Base-by-base conservation (phyloP, 768 basidiomycete genomes). In the Epithele typhae region DNA sequence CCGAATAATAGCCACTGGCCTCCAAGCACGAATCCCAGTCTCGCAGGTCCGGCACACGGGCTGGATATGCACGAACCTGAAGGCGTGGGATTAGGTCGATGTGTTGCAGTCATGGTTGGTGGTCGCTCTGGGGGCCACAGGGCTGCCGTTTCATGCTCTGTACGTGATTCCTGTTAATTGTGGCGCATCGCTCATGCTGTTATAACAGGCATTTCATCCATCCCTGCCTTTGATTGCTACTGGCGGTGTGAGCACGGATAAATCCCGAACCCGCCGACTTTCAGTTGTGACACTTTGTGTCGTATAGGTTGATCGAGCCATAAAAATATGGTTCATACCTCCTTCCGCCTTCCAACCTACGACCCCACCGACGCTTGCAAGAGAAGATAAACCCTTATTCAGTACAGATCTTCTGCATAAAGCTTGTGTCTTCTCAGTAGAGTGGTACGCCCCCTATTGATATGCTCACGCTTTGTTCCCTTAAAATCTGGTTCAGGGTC, bases 371-470 rank as follows among this genome's bases (percentile, higher is more conserved):
- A 39, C 32, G 12, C 24, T 52, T 5, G 66, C 69, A 39, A 72
- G 84, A 25, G 81, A 84, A 60, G 87, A 90, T 49, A 89, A 88
- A 50, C 87, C 88, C 0, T 59, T 91, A 3, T 89, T 88, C 58
- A 84, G 81, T 53, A 84, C 78, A 34, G 71, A 75, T 22, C 67
- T 71, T 24, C 70, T 91, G 11, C 87, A 89, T 54, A 79, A 77
- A 53, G 77, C 82, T 14, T 71, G 80, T 8, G 75, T 87, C 2
- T 59, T 81, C 17, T 84, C 83, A 2, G 67, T 89, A 1, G 64
- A 70, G 30, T 90, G 87, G 87, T 84, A 50, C 15, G 65, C 45
- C 11, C 12, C 12, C 5, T 3, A 22, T 19, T 36, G 15, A 36
- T 36, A 14, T 19, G 7, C 35, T n/a, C 9, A 36, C 17, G 18